These are phyloP conservation scores for Elsinoe ampelina DNA, from an alignment of 2,329 filamentous ascomycete genomes.

Conservation along the genomic window DNA sequence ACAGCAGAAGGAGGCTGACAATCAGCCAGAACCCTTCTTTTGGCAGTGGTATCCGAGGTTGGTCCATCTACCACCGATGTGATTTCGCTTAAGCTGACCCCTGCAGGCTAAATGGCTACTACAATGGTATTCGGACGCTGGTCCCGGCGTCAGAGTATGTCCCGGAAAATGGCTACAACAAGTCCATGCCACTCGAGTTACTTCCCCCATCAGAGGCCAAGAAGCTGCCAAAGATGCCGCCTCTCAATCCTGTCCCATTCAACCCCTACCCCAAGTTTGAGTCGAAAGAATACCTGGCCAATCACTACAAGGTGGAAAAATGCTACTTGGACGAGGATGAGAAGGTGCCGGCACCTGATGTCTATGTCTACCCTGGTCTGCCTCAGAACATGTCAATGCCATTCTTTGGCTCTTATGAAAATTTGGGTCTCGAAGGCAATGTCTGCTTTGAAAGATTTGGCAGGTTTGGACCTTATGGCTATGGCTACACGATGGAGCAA, in stretches of 20 bases:
- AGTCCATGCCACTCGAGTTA: slow-evolving; percentile 28
- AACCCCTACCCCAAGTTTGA: slow-evolving; percentile 38
- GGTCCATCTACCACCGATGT: slow-evolving; percentile 16
- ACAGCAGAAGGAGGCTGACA: slow-evolving; percentile 24
- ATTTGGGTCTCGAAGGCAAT: slow-evolving; percentile 38
- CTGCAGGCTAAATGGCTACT: slow-evolving; percentile 36
- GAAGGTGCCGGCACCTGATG: slow-evolving; percentile 47
- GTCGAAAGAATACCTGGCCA: slow-evolving; percentile 35
- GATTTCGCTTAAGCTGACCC: background rate
- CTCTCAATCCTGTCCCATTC: slow-evolving; percentile 32
- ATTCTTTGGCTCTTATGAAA: slow-evolving; percentile 40
- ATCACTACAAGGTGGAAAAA: slow-evolving; percentile 45
- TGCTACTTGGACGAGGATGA: slow-evolving; percentile 57
- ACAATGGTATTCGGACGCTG: slow-evolving; percentile 39
- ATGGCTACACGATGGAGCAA: slow-evolving; percentile 37
- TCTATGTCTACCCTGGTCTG: slow-evolving; percentile 54
- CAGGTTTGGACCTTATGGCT: slow-evolving; percentile 42
- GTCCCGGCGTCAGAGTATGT: slow-evolving; percentile 34
- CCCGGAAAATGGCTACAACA: slow-evolving; percentile 38
- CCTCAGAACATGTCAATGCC: slow-evolving; percentile 41
- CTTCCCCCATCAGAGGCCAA: slow-evolving; percentile 18
- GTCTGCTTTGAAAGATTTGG: slow-evolving; percentile 44
- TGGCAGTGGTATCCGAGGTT: slow-evolving; percentile 39
- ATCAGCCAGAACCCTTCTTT: slow-evolving; percentile 30
- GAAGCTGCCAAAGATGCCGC: slow-evolving; percentile 21